Evolutionary conservation across 2,329 filamentous ascomycete species (phyloP).

Genomic region (Phoma sp.): DNA sequence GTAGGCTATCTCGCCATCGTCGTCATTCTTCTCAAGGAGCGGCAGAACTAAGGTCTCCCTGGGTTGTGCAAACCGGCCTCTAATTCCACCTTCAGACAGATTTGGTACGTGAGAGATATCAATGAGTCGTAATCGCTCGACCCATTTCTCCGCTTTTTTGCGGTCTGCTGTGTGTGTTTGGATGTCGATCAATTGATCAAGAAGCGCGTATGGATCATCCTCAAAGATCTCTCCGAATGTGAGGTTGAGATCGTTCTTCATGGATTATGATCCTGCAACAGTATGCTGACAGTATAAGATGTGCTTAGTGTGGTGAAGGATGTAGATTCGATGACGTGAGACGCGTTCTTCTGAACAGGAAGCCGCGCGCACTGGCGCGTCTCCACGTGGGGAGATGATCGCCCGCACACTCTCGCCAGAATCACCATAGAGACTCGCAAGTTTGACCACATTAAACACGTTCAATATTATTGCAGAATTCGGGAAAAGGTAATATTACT

Average conservation of each 20-base stretch:
- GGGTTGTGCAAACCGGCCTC: too few species aligned
- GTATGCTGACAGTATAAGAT: neutral
- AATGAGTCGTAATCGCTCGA: conserved; percentile 16
- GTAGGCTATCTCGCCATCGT: conserved; percentile 12
- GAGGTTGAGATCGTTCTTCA: conserved; percentile 24
- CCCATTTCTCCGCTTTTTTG: conserved; percentile 18
- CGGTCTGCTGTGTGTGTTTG: conserved; percentile 15
- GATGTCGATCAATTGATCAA: conserved; percentile 23
- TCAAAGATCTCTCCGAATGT: conserved; percentile 28
- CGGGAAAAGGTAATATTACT: neutral
- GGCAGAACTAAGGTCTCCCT: conserved; percentile 1
- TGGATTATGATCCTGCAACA: neutral
- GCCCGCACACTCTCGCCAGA: too few species aligned
- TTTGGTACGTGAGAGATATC: conserved; percentile 21
- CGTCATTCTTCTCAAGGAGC: conserved; percentile 5
- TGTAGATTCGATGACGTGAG: neutral
- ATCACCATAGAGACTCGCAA: neutral
- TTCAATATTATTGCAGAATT: neutral
- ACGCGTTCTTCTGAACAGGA: neutral
- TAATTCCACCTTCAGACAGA: neutral
- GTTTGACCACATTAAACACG: neutral
- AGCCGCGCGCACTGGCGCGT: neutral
- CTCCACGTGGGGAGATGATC: neutral
- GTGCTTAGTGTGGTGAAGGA: neutral
- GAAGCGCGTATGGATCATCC: conserved; percentile 12